Evolutionary conservation across 2,329 filamentous ascomycete genomes (phyloP), one percentile per base, ranked within the genome.

Genomic region (Colletotrichum eleusines): DNA sequence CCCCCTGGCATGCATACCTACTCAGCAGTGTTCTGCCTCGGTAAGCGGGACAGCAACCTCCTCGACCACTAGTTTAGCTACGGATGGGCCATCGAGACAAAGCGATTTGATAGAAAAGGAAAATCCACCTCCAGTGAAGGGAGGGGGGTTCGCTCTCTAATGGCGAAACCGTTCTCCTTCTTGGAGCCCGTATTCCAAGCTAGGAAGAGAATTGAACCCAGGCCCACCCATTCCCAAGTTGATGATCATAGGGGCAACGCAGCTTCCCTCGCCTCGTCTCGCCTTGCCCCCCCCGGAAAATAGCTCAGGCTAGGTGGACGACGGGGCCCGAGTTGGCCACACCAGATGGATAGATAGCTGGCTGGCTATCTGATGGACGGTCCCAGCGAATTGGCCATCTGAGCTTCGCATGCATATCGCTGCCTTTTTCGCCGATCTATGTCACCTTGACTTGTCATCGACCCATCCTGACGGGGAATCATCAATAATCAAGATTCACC

Each of bases 331-430:
- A 26, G 42, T 28, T 57, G 11, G 50, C 18, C 48, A 26, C 26
- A 28, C 23, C 28, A 48, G 20, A n/a, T 1, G n/a, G n/a, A n/a
- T n/a, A n/a, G n/a, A n/a, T n/a, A n/a, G n/a, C n/a, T n/a, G 38
- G 14, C 38, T 40, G 44, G 31, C 18, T 38, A 5, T 28, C 28
- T 3, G 31, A 28, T 44, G 8, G n/a, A 38, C 40, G 44, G 20
- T n/a, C 33, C 59, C 31, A 23, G 23, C 28, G 33, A 28, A 62
- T 40, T 40, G 59, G 33, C 14, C 28, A 40, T 62, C 59, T 50
- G 26, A 62, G 33, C 44, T 51, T 62, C 44, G 42, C 20, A 26
- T 40, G n/a, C 44, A 38, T 50, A 50, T 50, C 28, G 58, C 57
- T 33, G 14, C 33, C 5, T 11, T 33, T 40, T 18, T 42, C 12